phyloP scores from a whole-genome alignment of 345 rosid species.

The Orychophragmus violaceus region DNA sequence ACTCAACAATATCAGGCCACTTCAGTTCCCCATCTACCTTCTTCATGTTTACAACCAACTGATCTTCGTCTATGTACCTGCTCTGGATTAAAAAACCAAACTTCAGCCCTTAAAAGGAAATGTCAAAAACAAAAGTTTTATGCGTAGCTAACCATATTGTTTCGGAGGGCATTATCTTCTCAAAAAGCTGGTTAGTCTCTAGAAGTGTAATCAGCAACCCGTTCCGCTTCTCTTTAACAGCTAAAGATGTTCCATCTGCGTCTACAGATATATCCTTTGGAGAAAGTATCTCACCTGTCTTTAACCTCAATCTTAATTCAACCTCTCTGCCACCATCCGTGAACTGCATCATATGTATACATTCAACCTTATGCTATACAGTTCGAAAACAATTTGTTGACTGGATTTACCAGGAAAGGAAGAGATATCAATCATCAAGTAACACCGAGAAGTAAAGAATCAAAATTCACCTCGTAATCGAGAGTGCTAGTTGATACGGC shows the following conservation, averaged over 20 bases:
- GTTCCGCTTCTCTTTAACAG: conserved; percentile 42
- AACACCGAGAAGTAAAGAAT: not conserved
- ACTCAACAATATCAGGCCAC: conserved; percentile 88
- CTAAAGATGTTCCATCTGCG: conserved; percentile 58
- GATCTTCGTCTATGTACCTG: conserved; percentile 81
- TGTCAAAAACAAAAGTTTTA: not conserved
- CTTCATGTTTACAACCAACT: conserved; percentile 77
- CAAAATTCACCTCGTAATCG: conserved; percentile 45
- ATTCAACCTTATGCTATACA: not conserved
- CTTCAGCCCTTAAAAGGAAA: not conserved
- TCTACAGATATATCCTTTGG: conserved; percentile 71
- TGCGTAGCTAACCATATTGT: conserved; percentile 62
- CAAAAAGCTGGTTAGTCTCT: conserved; percentile 64
- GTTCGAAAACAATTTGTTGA: not conserved
- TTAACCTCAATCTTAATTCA: conserved; percentile 60
- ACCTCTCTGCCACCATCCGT: conserved; percentile 68
- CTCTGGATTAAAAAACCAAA: conserved; percentile 11
- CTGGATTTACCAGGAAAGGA: not conserved
- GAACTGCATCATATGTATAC: conserved; percentile 47
- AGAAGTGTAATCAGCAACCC: conserved; percentile 48
- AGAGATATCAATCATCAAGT: not conserved
- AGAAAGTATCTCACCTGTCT: conserved; percentile 32
- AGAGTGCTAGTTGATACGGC: conserved; percentile 40
- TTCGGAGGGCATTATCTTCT: conserved; percentile 65
- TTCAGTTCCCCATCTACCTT: conserved; percentile 75